Base-by-base conservation (phyloP, 2,329 filamentous ascomycete genomes). In the Ophioceras dolichostomum region DNA sequence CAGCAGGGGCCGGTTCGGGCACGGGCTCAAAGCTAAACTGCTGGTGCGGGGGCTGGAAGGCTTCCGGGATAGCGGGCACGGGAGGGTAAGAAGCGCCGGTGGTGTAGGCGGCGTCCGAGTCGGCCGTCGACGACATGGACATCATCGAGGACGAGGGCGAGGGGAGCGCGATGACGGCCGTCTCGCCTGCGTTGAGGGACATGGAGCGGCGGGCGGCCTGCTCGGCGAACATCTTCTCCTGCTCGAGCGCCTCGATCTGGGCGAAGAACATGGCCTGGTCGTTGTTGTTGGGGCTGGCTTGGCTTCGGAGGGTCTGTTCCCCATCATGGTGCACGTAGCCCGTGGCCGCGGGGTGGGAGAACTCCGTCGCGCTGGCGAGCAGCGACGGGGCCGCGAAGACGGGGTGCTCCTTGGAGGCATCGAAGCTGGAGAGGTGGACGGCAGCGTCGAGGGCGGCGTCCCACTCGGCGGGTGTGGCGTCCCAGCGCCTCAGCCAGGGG, bases 111-210 rank as follows among this genome's bases (percentile, higher is more conserved):
- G n/a, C n/a, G n/a, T n/a, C n/a, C n/a, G n/a, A n/a, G n/a, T n/a
- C n/a, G n/a, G n/a, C n/a, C n/a, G n/a, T n/a, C n/a, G n/a, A n/a
- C n/a, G n/a, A n/a, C n/a, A n/a, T n/a, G n/a, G n/a, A n/a, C n/a
- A n/a, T n/a, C 41, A 50, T 49, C 9, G 59, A 62, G 45, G 57
- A 54, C n/a, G 60, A 62, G 40, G 41, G 31, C 10, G 17, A 32
- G 28, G 36, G 27, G 2, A 18, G 31, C 27, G 31, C 27, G 36
- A 26, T 12, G 22, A 26, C 22, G 22, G 12, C 22, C 22, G 12
- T 12, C 22, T 26, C 22, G 8, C 22, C 22, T 12, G 7, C 22
- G 22, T 12, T 12, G 6, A 16, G 4, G 13, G 10, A 17, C 37
- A 39, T 17, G 26, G 33, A 45, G 19, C 38, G 40, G 7, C 44